These are phyloP conservation scores for Odonthalia washingtoniensis DNA, from an alignment of 31 red algal genomes.

Conservation along the genomic window DNA sequence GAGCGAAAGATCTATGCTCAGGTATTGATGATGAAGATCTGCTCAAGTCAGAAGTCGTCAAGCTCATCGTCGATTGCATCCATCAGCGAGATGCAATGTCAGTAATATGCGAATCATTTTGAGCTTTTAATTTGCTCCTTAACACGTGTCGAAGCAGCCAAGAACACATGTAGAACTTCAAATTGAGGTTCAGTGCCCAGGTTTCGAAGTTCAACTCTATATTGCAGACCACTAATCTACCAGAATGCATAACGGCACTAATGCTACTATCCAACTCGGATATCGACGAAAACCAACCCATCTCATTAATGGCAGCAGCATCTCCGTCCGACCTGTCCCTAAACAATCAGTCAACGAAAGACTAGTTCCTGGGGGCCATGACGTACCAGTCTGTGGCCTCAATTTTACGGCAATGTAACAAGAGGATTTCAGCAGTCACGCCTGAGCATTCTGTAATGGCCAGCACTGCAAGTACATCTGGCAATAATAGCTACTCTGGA, in stretches of 20 bases:
- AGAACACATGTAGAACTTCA: too few relatives aligned
- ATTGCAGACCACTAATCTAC: not conserved
- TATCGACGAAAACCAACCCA: not conserved
- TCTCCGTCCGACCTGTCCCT: not conserved
- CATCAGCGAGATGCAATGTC: conserved; percentile 3
- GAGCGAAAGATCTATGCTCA: not conserved
- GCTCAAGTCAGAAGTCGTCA: not conserved
- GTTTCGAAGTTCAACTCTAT: not conserved
- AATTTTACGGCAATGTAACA: too few relatives aligned
- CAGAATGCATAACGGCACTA: not conserved
- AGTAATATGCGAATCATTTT: too few relatives aligned
- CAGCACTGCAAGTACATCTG: too few relatives aligned
- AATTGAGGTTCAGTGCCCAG: not conserved
- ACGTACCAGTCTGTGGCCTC: too few relatives aligned
- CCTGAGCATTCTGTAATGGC: too few relatives aligned
- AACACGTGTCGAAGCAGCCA: too few relatives aligned
- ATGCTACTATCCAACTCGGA: not conserved
- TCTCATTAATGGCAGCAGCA: not conserved
- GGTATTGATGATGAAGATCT: conserved; percentile 3
- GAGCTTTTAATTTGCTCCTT: too few relatives aligned
- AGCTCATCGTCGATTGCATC: conserved; percentile 2
- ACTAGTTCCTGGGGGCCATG: too few relatives aligned
- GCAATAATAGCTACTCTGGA: too few relatives aligned
- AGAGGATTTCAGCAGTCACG: too few relatives aligned
- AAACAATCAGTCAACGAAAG: too few relatives aligned